Evolutionary conservation across 352 stramenopile genomes (phyloP).

Genomic region (Blastocystis sp.): DNA sequence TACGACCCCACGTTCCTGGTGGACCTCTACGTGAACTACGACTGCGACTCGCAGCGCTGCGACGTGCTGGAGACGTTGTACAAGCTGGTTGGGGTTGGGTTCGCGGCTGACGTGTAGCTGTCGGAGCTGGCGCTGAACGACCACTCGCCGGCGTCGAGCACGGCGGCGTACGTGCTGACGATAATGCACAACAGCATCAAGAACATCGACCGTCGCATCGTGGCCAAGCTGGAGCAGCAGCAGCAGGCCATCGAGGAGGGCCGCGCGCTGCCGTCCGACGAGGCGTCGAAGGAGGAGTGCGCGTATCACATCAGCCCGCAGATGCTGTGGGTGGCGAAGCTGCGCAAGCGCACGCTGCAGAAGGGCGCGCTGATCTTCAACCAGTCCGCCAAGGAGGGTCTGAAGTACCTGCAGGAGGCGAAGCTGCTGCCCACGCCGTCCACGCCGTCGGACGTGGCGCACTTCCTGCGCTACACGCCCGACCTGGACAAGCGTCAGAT

Average conservation of each 20-base stretch:
- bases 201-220: conserved; percentile 53
- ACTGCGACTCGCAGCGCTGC: conserved; percentile 73
- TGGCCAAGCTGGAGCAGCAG: conserved; percentile 45
- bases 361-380: conserved; percentile 71
- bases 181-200: conserved; percentile 67
- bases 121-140: conserved; percentile 57
- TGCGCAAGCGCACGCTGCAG: conserved; percentile 69
- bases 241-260: conserved; percentile 45
- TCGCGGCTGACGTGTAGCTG: conserved; percentile 10
- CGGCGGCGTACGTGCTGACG: background rate
- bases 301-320: conserved; percentile 58
- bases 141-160: background rate
- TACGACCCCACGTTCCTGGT: conserved; percentile 71
- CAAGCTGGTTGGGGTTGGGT: conserved; percentile 2
- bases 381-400: conserved; percentile 52
- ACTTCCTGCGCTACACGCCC: conserved; percentile 89
- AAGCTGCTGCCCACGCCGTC: conserved; percentile 47
- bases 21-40: conserved; percentile 75
- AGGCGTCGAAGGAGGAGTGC: background rate
- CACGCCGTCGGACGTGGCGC: conserved; percentile 47
- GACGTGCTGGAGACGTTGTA: conserved; percentile 74
- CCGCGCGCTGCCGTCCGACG: background rate
- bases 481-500: conserved; percentile 89
- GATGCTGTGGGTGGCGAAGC: conserved; percentile 69
- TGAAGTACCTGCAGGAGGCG: conserved; percentile 72